Evolutionary conservation across 441 rosid genomes (phyloP).

Genomic region (Bocquillonia castaneifolia): DNA sequence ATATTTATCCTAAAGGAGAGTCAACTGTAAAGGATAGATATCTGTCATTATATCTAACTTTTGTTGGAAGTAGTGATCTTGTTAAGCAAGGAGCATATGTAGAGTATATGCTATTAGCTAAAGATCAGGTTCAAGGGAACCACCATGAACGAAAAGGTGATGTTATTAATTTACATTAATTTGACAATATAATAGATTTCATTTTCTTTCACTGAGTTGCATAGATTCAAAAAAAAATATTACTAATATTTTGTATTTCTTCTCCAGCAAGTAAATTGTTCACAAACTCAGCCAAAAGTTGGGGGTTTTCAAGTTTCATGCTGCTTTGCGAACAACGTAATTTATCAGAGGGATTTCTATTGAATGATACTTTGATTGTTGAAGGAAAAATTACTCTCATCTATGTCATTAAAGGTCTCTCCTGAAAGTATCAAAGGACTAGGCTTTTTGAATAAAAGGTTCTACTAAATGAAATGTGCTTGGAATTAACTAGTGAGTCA

Average conservation of each 20-base stretch:
- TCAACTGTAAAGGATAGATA: neutral
- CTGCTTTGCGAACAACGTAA: slow-evolving; percentile 11
- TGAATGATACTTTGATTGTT: slow-evolving; percentile 19
- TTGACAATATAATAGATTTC: no score
- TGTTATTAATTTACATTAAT: no score
- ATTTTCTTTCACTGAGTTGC: no score
- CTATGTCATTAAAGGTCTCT: neutral
- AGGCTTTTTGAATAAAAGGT: neutral
- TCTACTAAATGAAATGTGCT: no score
- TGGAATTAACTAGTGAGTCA: no score
- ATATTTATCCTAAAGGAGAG: slow-evolving; percentile 7
- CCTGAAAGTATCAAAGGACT: neutral
- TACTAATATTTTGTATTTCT: no score
- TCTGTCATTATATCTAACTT: neutral
- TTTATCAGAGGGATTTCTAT: slow-evolving; percentile 17
- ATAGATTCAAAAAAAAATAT: no score
- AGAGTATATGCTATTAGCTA: neutral
- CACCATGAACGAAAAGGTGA: slow-evolving; percentile 6
- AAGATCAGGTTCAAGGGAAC: slow-evolving; percentile 4
- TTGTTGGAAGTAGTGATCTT: neutral
- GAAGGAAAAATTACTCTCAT: slow-evolving; percentile 14
- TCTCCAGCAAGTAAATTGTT: neutral
- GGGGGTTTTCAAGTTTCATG: neutral
- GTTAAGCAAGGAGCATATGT: slow-evolving; percentile 4
- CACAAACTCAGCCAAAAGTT: rapidly evolving